These are phyloP conservation scores for Fusarium hainanense DNA, from an alignment of 2,329 filamentous ascomycete genomes.

Conservation along the genomic window DNA sequence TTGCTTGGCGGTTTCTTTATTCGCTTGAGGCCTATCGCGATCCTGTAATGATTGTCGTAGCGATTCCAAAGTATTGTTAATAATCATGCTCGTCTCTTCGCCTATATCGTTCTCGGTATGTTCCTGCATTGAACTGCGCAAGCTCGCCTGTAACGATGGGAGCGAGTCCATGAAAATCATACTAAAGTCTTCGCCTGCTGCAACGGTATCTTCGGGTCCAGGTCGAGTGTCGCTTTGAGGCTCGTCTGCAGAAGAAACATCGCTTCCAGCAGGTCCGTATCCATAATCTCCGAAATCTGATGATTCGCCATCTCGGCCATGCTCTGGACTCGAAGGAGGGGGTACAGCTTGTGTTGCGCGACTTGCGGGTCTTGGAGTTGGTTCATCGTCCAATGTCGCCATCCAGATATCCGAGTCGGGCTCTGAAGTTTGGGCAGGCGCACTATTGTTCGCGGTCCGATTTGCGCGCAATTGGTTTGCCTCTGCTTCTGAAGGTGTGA, in stretches of 20 bases:
- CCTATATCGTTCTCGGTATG: conserved; percentile 60
- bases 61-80: conserved; percentile 65
- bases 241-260: conserved; percentile 51
- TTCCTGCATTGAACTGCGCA: conserved; percentile 50
- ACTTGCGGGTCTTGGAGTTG: conserved; percentile 49
- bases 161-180: conserved; percentile 69
- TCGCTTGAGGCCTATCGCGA: conserved; percentile 22
- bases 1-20: conserved; percentile 20
- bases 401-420: conserved; percentile 59
- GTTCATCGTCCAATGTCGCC: conserved; percentile 54
- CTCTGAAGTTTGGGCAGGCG: conserved; percentile 47
- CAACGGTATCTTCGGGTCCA: conserved; percentile 55
- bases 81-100: conserved; percentile 67
- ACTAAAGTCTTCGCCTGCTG: conserved; percentile 66
- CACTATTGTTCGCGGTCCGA: conserved; percentile 19
- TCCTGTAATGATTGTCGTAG: conserved; percentile 53
- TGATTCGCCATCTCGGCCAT: conserved; percentile 27
- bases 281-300: conserved; percentile 45
- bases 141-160: conserved; percentile 60
- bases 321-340: conserved; percentile 21
- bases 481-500: conserved; percentile 40
- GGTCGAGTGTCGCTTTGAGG: conserved; percentile 38
- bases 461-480: conserved; percentile 19
- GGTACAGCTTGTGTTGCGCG: conserved; percentile 23
- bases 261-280: conserved; percentile 48